These are phyloP conservation scores for Dalechampia spathulata DNA, from an alignment of 441 rosid species.

Conservation along the genomic window DNA sequence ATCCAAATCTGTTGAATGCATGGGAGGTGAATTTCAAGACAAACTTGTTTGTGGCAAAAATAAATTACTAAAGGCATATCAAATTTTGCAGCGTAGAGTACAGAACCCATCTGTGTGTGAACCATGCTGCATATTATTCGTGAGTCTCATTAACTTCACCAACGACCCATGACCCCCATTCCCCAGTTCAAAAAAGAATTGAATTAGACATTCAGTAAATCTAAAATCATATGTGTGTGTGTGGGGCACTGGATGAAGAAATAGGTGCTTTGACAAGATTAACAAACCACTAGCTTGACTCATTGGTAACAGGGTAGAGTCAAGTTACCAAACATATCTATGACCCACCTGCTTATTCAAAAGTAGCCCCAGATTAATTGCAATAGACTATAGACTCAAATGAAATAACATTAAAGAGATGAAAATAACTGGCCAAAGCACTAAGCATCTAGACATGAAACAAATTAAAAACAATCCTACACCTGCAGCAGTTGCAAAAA, in stretches of 20 bases:
- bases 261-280: neutral
- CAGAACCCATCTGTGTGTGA: neutral
- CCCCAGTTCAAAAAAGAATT: too few species aligned
- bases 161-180: too few species aligned
- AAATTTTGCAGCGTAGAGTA: neutral
- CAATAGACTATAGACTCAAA: too few species aligned
- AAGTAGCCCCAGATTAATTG: too few species aligned
- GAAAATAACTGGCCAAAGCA: too few species aligned
- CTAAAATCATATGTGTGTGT: neutral
- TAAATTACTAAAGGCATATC: neutral
- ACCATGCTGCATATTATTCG: neutral
- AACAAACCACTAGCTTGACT: neutral
- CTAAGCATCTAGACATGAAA: too few species aligned
- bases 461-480: too few species aligned
- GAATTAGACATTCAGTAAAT: too few species aligned
- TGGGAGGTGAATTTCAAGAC: neutral
- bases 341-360: too few species aligned
- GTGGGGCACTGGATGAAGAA: neutral
- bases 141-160: neutral
- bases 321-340: too few species aligned
- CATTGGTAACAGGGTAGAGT: neutral
- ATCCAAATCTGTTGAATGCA: conserved; percentile 37
- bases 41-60: neutral
- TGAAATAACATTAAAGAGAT: too few species aligned
- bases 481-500: too few species aligned